Base-by-base conservation (phyloP, 345 rosid genomes). In the Eucalyptus sideroxylon region DNA sequence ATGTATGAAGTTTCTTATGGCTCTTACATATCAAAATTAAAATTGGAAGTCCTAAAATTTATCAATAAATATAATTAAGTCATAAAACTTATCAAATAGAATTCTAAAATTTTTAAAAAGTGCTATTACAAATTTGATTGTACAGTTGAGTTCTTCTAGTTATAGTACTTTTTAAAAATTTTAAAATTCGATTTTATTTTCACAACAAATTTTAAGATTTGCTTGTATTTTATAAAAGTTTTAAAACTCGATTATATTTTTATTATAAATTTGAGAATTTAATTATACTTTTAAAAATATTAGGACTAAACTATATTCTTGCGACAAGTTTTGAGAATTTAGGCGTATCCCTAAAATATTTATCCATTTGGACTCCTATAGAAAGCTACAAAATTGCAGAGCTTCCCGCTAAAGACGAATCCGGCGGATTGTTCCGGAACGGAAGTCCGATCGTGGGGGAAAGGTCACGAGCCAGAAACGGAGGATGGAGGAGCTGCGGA, bases 401-500 rank as follows among this genome's bases (percentile, higher is more conserved):
- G 83, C 16, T 77, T 77, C 83, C 83, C 47, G 83, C 83, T 77
- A 77, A 11, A 40, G 83, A 77, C 83, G 47, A 77, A 40, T 40
- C 16, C 47, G 47, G 85, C 30, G 47, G 30, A 37, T 11, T 2
- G 47, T 21, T 77, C 5, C 40, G 3, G 83, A 45, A 72, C 11
- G 47, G 47, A 3, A 14, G 42, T 6, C 85, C 85, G 47, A 21
- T 40, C 85, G 85, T 6, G 30, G 27, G 85, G 27, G 14, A 45
- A 24, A 72, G 0, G 47, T 40, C 85, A 7, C 47, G 85, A 40
- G 86, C n/a, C 30, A 27, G 81, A 42, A 42, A 50, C 72, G 23
- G 42, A 87, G 86, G 81, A 95, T 95, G 99, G 99, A 97, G 90
- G 98, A 94, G 91, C 92, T 96, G 88, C 94, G 89, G 94, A 93